Base-by-base conservation (phyloP, 2,329 filamentous ascomycete species). In the Trichothecium sympodiale region DNA sequence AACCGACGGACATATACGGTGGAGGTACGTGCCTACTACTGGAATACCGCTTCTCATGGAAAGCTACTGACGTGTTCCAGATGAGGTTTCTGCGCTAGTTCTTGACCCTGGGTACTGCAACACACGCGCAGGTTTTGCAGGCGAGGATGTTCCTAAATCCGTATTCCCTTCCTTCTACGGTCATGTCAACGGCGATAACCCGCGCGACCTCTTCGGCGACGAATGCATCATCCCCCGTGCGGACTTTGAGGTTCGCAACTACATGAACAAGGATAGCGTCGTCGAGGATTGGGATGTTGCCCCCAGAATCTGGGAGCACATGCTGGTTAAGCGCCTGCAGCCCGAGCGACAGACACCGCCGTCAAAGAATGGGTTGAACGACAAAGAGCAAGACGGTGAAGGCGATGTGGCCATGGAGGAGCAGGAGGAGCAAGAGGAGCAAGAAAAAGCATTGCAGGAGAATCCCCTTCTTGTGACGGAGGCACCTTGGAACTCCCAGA, bases 201-300 rank as follows among this genome's bases (percentile, higher is more conserved):
- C 71, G 34, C 64, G 62, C 48, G 67, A 77, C 38, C 67, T 91
- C 40, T 96, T 88, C 51, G 91, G 91, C 61, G 93, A 98, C 56
- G 89, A 95, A 59, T 79, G 81, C 45, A 80, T 95, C 52, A 77
- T 84, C 31, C 83, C 88, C 12, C 74, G 80, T 43, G 68, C 74
- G 36, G 73, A 80, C 41, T 71, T 94, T 46, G 83, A 94, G 47
- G 80, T 96, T 44, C 78, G 81, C 59, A 96, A 95, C 61, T 91
- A 94, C 46, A 93, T 94, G 75, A 80, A 79, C 51, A 74, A 75
- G 49, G 88, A 95, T 50, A 86, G 85, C 51, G 74, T 88, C 34
- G 91, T 98, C 33, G 85, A 95, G 57, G 88, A 98, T 59, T 98
- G 91, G 91, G 91, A 98, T 45, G 79, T 80, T 33, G 89, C 88